Percentiles rank a stretch among this genome's conserved stretches.
These are phyloP conservation scores for Hansenula lynferdii DNA, from an alignment of 1,139 yeast species.

Conservation along the genomic window DNA sequence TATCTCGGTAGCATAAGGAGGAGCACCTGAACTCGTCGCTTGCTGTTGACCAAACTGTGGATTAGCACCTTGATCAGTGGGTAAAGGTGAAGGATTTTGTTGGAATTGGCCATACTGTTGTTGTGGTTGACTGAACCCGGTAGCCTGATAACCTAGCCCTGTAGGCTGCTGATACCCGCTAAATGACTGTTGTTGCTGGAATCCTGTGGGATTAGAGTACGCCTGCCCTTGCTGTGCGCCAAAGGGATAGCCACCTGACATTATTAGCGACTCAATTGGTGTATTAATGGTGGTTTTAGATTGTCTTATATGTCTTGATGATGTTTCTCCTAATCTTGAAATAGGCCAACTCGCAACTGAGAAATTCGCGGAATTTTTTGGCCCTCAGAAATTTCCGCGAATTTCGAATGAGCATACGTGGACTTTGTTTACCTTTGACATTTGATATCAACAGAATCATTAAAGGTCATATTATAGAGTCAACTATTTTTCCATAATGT, in stretches of 20 bases:
- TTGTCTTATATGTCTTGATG: too few relatives aligned
- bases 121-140: background rate
- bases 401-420: too few relatives aligned
- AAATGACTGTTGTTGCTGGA: background rate
- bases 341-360: too few relatives aligned
- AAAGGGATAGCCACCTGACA: background rate
- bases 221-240: background rate
- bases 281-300: too few relatives aligned
- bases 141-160: background rate
- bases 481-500: too few relatives aligned
- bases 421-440: too few relatives aligned
- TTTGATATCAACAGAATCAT: too few relatives aligned
- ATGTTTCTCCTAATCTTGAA: too few relatives aligned
- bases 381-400: too few relatives aligned
- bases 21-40: background rate
- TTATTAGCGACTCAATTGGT: background rate
- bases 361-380: too few relatives aligned
- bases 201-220: background rate
- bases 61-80: background rate
- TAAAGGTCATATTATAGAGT: too few relatives aligned
- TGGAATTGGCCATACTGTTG: background rate
- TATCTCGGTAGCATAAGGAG: conserved; percentile 1
- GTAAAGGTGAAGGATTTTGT: background rate
- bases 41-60: background rate
- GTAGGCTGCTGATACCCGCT: conserved; percentile 1